Evolutionary conservation across 2,329 filamentous ascomycete genomes (phyloP), one percentile per base, ranked within the genome.

Genomic region (Aspergillus tanneri): DNA sequence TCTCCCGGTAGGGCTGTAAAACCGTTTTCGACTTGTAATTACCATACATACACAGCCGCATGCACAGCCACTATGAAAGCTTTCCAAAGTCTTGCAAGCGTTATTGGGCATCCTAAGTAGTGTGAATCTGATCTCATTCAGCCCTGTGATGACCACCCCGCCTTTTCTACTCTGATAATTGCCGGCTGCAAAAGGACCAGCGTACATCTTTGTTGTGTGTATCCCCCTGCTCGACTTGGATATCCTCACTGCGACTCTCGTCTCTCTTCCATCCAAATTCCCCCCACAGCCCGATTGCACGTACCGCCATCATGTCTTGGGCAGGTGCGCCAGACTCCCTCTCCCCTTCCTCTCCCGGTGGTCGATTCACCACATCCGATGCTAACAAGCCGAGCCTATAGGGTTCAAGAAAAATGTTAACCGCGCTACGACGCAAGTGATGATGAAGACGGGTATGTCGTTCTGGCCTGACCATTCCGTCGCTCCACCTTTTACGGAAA

Each of bases 341-440:
- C 38, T 25, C 24, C 23, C 24, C 30, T 25, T 22, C 21, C 38
- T 19, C 21, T 16, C 9, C 19, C 27, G 9, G 5, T 14, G 14
- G 4, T 34, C 18, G 35, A 18, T 22, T 45, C n/a, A 18, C 11
- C 16, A 21, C 6, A 11, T 18, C 9, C n/a, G 10, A 35, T 32
- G 25, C 52, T 51, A 16, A 53, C 46, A 48, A 41, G 16, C 22
- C n/a, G 21, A 21, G 23, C n/a, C n/a, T 53, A 27, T 64, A 87
- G 86, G 86, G 57, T 92, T 90, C 77, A 90, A 93, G 78, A 96
- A 95, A 73, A 95, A 95, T 84, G 91, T 97, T 78, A 92, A 93
- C 79, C 90, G 93, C 77, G 92, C 92, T 64, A 96, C 92, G 73
- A 99, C 95, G 76, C 91, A 96, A 85, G 92, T 97, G 55, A 96